Conservation (phyloP, 208 protist species). For the Trichomonas gallinae region DNA sequence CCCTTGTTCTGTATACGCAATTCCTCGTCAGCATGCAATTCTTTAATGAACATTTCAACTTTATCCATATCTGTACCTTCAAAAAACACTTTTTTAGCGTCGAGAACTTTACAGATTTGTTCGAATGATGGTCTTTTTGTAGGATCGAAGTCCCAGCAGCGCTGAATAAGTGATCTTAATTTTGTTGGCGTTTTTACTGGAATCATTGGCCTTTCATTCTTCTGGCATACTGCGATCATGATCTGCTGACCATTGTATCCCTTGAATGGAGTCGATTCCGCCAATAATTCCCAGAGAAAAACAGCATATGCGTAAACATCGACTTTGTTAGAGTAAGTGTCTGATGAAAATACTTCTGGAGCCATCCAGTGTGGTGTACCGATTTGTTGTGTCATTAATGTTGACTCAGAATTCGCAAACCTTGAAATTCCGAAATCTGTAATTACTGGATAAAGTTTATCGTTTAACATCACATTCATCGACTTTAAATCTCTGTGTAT, state of each 20-base stretch:
- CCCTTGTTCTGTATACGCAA: background rate
- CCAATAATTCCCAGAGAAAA: background rate
- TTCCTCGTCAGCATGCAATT: background rate
- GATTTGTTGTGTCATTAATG: background rate
- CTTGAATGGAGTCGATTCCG: background rate
- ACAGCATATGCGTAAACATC: background rate
- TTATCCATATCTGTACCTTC: background rate
- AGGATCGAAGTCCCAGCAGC: background rate
- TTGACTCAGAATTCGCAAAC: background rate
- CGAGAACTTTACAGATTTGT: background rate
- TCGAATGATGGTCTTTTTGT: background rate
- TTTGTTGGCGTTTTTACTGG: background rate
- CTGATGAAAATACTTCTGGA: background rate
- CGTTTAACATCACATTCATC: background rate
- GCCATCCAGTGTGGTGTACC: conserved; percentile 17
- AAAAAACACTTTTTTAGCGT: background rate
- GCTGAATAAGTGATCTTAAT: background rate
- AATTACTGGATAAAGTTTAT: background rate
- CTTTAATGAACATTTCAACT: background rate
- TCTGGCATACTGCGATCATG: background rate
- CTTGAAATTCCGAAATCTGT: background rate
- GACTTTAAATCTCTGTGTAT: conserved; percentile 1
- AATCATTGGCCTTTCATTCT: background rate
- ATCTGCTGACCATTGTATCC: background rate
- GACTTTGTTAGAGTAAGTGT: background rate